Evolutionary conservation across 2,329 filamentous ascomycete species (phyloP).

Genomic region (Lachnellula occidentalis): DNA sequence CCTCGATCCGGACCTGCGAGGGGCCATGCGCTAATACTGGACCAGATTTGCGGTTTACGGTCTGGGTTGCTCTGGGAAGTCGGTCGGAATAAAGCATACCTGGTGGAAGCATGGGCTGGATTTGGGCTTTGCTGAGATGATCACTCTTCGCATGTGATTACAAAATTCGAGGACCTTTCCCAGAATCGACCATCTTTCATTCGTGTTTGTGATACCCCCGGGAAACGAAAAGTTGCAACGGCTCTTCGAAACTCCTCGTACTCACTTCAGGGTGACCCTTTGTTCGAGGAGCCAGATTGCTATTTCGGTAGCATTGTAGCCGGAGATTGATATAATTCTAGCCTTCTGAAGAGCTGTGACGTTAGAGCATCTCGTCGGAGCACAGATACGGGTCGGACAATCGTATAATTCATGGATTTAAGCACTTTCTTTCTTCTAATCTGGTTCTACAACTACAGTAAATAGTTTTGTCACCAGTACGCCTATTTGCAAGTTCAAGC

Average conservation of each 20-base stretch:
- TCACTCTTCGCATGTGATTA: slow-evolving; percentile 27
- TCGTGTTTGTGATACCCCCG: slow-evolving; percentile 12
- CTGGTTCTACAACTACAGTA: no score
- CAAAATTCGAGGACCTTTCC: slow-evolving; percentile 28
- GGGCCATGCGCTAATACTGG: slow-evolving; percentile 15
- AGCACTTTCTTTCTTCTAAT: no score
- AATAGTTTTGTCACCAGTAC: no score
- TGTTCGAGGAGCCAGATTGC: slow-evolving; percentile 31
- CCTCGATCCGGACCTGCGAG: neutral
- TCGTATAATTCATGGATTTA: no score
- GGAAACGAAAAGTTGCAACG: slow-evolving; percentile 11
- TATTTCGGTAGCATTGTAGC: slow-evolving; percentile 30
- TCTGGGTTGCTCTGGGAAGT: slow-evolving; percentile 18
- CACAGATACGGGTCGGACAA: slow-evolving; percentile 66
- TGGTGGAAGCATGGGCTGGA: slow-evolving; percentile 20
- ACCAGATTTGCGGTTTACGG: slow-evolving; percentile 27
- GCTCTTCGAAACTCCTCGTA: slow-evolving; percentile 32
- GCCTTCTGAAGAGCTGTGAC: slow-evolving; percentile 61
- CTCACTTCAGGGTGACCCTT: slow-evolving; percentile 28
- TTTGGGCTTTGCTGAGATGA: slow-evolving; percentile 30
- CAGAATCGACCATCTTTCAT: slow-evolving; percentile 22
- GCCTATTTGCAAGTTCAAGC: no score
- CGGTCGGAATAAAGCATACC: slow-evolving; percentile 16
- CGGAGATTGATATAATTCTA: slow-evolving; percentile 33
- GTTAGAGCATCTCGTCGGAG: slow-evolving; percentile 52